These are phyloP conservation scores for Paxillus involutus DNA, from an alignment of 768 basidiomycete species.

Conservation along the genomic window DNA sequence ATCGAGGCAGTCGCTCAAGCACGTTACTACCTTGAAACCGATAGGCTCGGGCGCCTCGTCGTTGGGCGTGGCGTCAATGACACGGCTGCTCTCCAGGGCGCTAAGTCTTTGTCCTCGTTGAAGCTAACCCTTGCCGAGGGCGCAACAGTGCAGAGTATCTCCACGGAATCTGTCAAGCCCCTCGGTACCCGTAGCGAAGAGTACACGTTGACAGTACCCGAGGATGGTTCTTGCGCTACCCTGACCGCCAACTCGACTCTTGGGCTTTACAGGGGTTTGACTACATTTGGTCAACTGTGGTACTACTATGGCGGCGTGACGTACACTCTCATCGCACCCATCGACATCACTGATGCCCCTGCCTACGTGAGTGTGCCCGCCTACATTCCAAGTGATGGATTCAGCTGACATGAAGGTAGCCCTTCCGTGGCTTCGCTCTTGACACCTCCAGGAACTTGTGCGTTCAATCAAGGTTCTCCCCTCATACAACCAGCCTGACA, in stretches of 20 bases:
- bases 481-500: not conserved
- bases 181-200: constrained; percentile 42
- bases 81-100: constrained; percentile 22
- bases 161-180: constrained; percentile 34
- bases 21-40: constrained; percentile 30
- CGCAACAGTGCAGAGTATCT: constrained; percentile 27
- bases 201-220: constrained; percentile 42
- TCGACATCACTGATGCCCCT: constrained; percentile 45
- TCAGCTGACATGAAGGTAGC: constrained; percentile 12
- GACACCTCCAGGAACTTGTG: constrained; percentile 49
- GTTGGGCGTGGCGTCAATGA: constrained; percentile 39
- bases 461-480: constrained; percentile 1
- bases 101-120: constrained; percentile 26
- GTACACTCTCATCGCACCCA: constrained; percentile 41
- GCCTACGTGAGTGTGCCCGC: constrained; percentile 39
- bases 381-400: constrained; percentile 21
- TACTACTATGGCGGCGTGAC: constrained; percentile 34
- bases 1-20: constrained; percentile 33
- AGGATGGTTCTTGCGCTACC: constrained; percentile 33
- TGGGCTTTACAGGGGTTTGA: constrained; percentile 53
- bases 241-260: constrained; percentile 46
- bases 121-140: constrained; percentile 22
- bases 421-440: constrained; percentile 42
- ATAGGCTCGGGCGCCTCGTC: constrained; percentile 40
- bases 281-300: constrained; percentile 57